phyloP scores from a whole-genome alignment of 2,329 filamentous ascomycete species.

The Chrysoporthe deuterocubensis region DNA sequence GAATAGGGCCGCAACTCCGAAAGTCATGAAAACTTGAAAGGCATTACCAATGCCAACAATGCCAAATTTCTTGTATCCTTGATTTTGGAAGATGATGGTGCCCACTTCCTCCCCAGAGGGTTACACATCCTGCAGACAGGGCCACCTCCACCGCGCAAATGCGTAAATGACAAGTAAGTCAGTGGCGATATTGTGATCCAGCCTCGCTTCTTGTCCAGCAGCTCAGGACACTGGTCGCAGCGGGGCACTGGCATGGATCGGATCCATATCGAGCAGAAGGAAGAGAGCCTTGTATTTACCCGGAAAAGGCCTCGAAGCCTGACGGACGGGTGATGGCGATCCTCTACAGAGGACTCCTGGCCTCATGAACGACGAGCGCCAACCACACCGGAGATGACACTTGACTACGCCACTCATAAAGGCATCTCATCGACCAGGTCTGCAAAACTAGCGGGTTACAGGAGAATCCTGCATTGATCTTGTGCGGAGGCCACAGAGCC shows the following conservation, averaged over 20 bases:
- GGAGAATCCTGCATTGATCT: not conserved
- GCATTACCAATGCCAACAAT: not conserved
- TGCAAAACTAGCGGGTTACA: not conserved
- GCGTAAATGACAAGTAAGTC: not conserved
- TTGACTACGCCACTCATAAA: not conserved
- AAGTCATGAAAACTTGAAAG: not conserved
- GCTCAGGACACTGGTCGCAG: not conserved
- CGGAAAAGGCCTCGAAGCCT: slow-evolving; percentile 10
- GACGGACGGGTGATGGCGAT: slow-evolving; percentile 10
- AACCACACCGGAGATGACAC: not conserved
- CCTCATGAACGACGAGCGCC: slow-evolving; percentile 7
- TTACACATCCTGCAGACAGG: not conserved
- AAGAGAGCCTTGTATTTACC: slow-evolving; percentile 18
- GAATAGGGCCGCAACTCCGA: not conserved
- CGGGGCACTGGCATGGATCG: slow-evolving; percentile 8
- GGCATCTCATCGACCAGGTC: not conserved
- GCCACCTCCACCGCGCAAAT: not conserved
- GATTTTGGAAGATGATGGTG: not conserved
- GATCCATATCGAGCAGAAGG: slow-evolving; percentile 19
- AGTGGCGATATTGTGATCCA: not conserved
- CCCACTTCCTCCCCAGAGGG: not conserved
- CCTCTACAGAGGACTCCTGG: slow-evolving; percentile 6
- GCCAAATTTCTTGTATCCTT: not conserved
- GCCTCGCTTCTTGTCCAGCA: slow-evolving; percentile 7
- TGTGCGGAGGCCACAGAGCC: too few species aligned